Percentiles rank a stretch among this genome's conserved stretches.
These are phyloP conservation scores for Citrus cavaleriei DNA, from an alignment of 345 rosid genomes.

Conservation along the genomic window DNA sequence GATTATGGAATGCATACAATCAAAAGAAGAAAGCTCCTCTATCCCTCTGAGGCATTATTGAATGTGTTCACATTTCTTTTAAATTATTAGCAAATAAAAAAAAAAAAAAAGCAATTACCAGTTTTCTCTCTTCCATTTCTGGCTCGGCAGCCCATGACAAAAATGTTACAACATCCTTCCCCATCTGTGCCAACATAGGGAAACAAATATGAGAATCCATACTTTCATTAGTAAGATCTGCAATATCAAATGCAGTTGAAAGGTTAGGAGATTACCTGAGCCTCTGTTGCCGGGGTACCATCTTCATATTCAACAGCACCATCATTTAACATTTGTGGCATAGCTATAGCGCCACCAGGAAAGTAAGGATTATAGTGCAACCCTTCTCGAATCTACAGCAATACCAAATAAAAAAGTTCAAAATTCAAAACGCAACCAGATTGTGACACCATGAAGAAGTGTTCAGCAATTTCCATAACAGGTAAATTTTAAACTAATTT, in stretches of 20 bases:
- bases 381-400: constrained; percentile 30
- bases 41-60: not conserved
- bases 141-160: constrained; percentile 48
- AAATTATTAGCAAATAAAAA: not conserved
- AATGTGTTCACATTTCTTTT: not conserved
- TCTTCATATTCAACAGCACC: constrained; percentile 48
- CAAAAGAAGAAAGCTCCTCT: not conserved
- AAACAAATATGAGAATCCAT: not conserved
- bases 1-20: not conserved
- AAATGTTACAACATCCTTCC: constrained; percentile 39
- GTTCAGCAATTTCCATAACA: too few relatives aligned
- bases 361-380: constrained; percentile 47
- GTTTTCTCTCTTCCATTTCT: constrained; percentile 44
- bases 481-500: too few relatives aligned
- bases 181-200: constrained; percentile 23
- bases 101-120: constrained; percentile 17
- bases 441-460: too few relatives aligned
- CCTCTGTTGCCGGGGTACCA: constrained; percentile 37
- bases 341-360: constrained; percentile 45
- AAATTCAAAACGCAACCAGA: too few relatives aligned
- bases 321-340: constrained; percentile 45
- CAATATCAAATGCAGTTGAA: not conserved
- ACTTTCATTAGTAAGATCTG: not conserved
- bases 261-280: constrained; percentile 23
- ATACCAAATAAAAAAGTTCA: not conserved